Base-by-base conservation (phyloP, 2,329 filamentous ascomycete species). In the Cercospora janseana region DNA sequence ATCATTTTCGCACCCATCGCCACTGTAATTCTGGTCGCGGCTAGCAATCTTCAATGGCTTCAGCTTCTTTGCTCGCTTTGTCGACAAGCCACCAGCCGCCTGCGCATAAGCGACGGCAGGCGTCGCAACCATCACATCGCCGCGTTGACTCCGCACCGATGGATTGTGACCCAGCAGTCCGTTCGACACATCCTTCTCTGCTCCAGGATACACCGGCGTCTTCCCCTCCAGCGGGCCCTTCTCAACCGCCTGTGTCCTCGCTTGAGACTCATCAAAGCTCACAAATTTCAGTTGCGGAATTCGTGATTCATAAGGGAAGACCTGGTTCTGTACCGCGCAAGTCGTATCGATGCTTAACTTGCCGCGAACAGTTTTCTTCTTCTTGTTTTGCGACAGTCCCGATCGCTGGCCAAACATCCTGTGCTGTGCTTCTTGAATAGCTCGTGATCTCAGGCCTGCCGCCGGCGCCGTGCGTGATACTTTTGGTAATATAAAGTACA, bases 291-390 rank as follows among this genome's bases (percentile, higher is more conserved):
- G 42, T 28, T 60, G 60, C 46, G 60, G 62, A 24, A 53, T 55
- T 53, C 46, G 60, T 46, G 58, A 59, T 26, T 62, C 56, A 43
- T 70, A 64, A 21, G 73, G 69, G 70, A 9, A 73, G 63, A 67
- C 75, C 65, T 63, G 75, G 57, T 60, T 61, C 44, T 73, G 71
- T 29, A 66, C 63, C 24, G 80, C 72, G 73, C 88, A 84, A 63
- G 84, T 83, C 2, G 86, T 90, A 56, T 88, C 81, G 15, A 89
- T 55, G n/a, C 52, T 56, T 27, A 60, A 51, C 35, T 59, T 57
- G 24, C 52, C 56, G 32, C 51, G 46, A 7, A 44, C 46, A 32
- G 44, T 46, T 23, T 49, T 31, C 13, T 44, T 44, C 31, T 46
- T 50, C 43, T 42, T 45, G 13, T 29, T 35, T 16, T 52, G 42